Evolutionary conservation across 1,284 basidiomycete genomes (phyloP), one percentile per base, ranked within the genome.

Genomic region (Melampsora larici-populina): DNA sequence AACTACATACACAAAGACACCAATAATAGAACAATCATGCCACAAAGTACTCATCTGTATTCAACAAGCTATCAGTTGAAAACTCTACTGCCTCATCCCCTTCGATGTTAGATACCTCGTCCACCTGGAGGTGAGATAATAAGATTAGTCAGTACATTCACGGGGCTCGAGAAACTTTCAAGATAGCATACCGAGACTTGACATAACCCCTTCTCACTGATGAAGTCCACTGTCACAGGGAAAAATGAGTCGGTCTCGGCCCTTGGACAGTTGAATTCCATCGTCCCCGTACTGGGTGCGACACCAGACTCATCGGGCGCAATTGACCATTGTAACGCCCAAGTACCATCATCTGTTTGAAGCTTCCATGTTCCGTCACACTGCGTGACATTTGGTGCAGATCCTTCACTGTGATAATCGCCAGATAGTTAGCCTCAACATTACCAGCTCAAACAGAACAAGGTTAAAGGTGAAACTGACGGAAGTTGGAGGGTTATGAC

Each of bases 401-500:
- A 92, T 1, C 92, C 91, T 67, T 92, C 92, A 70, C 89, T 85
- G 77, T 63, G 80, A 78, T 33, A 46, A 43, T 58, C 13, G 15
- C n/a, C 21, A 58, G 2, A 58, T 13, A 58, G 55, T 58, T n/a
- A 58, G 55, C 21, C 21, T 7, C 11, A 43, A 43, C 1, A 43
- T 43, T 43, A 6, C 26, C 24, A 67, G 21, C 36, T 1, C 17
- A 63, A 63, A 58, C 26, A 58, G n/a, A 29, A 51, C 64, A 13
- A 64, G 58, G 17, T 46, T 76, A 72, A 76, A 49, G 33, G 2
- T 9, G 17, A 9, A 43, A 88, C 91, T 83, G 84, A 93, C 88
- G 94, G 94, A 67, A 98, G 88, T 33, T 96, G 95, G 80, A 98
- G 95, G 72, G 91, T 90, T 80, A 98, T 93, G 81, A 90, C 88